A percentile compares a stretch with the other conserved stretches of the same genome.
phyloP scores from a whole-genome alignment of 441 rosid species.

The Viola pubescens region DNA sequence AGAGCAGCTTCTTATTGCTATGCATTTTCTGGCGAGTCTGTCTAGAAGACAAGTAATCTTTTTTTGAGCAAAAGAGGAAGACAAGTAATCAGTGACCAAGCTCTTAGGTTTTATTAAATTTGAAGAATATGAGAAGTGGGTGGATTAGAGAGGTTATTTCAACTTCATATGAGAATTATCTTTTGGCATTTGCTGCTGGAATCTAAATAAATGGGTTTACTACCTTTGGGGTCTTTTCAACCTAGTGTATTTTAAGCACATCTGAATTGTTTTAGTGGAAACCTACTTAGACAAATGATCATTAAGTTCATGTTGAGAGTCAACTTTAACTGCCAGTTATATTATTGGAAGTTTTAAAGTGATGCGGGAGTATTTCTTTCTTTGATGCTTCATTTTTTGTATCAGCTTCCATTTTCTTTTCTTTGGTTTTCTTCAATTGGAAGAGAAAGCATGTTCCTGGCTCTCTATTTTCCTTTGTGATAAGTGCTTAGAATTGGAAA shows the following conservation, averaged over 20 bases:
- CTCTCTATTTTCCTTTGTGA: too few species aligned
- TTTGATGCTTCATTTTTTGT: background rate
- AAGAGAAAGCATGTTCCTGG: background rate
- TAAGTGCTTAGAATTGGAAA: too few species aligned
- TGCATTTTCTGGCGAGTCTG: background rate
- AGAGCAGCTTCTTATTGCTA: background rate
- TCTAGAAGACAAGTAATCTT: background rate
- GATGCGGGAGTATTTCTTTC: background rate
- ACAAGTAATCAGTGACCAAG: constrained; percentile 5
- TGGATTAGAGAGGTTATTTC: background rate
- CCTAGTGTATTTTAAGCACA: too few species aligned
- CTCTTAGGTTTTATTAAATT: background rate
- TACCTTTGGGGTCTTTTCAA: too few species aligned
- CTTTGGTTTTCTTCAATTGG: background rate
- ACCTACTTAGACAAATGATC: too few species aligned
- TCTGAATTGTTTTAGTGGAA: too few species aligned
- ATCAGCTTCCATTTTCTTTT: background rate
- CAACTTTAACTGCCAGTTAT: background rate
- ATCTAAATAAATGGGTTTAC: background rate
- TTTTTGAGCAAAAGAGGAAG: background rate
- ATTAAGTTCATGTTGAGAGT: background rate
- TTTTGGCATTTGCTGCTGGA: background rate
- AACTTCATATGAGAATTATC: background rate
- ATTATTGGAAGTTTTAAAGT: background rate
- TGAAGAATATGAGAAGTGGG: background rate